Conservation (phyloP, 1,284 basidiomycete species). For the Ganoderma sinense region DNA sequence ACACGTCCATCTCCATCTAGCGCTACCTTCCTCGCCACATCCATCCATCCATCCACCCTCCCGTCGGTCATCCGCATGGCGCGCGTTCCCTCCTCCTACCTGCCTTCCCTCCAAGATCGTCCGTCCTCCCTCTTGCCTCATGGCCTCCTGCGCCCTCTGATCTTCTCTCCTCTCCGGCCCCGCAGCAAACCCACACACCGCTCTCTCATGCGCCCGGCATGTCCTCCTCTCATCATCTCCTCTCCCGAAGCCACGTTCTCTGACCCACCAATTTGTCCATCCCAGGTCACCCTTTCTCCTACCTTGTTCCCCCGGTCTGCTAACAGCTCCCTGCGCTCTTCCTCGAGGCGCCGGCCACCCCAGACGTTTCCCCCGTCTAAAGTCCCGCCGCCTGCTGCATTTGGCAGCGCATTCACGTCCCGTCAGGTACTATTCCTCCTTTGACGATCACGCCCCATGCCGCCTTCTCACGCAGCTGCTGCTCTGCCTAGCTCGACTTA, state of each 20-base stretch:
- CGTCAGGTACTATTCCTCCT: constrained; percentile 22
- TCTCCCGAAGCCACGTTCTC: constrained; percentile 8
- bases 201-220: constrained; percentile 18
- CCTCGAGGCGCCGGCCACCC: constrained; percentile 8
- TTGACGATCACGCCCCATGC: constrained; percentile 17
- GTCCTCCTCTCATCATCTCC: constrained; percentile 3
- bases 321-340: constrained; percentile 5
- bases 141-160: constrained; percentile 9
- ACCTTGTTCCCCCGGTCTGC: constrained; percentile 16
- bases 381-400: constrained; percentile 22
- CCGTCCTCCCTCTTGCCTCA: constrained; percentile 17
- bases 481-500: neutral
- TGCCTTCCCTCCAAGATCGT: constrained; percentile 14
- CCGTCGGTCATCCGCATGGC: constrained; percentile 25
- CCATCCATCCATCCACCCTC: constrained; percentile 6
- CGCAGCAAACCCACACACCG: constrained; percentile 19
- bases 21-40: constrained; percentile 7
- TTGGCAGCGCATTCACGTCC: constrained; percentile 21
- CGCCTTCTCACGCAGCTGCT: constrained; percentile 20
- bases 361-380: constrained; percentile 22
- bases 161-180: constrained; percentile 15
- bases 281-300: constrained; percentile 6
- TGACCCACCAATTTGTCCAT: constrained; percentile 12
- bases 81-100: constrained; percentile 9
- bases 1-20: constrained; percentile 3